Base-by-base conservation (phyloP, 495 filamentous ascomycete species). In the Saxophila tyrrhenica region DNA sequence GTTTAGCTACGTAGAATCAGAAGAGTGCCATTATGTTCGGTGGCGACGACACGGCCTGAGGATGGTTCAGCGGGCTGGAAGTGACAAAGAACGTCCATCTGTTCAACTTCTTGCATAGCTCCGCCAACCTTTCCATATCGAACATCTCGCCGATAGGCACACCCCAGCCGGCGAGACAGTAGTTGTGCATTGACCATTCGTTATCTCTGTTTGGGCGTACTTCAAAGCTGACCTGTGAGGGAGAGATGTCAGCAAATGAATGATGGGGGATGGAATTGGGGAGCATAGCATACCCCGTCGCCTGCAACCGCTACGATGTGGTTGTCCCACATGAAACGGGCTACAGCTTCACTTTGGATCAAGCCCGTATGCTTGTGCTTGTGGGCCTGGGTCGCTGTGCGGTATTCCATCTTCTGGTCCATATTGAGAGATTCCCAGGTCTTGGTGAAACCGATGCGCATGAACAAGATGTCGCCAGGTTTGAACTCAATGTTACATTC, bases 61-160 rank as follows among this genome's bases (percentile, higher is more conserved):
- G 61, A 29, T 78, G 72, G 63, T 81, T 76, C 51, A 80, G 59
- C 9, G 79, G 80, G 50, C 75, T 68, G 62, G 75, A 79, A 0
- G 80, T 83, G 48, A 88, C 66, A 58, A 89, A 77, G 62, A 88
- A 86, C 25, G 72, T 77, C 76, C 84, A 87, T 61, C 74, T 73
- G 16, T 76, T 75, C 48, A 69, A 49, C 64, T 73, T 67, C 44
- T 71, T 55, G 65, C 78, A 80, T 39, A 62, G 69, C 58, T 54
- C 47, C 13, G 73, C 70, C 48, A 82, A 50, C 15, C 51, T 64
- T 58, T 82, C 78, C 54, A 81, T 65, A 72, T 81, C 77, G 59
- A 77, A 71, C 75, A 82, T 79, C 67, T 82, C 78, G 8, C 78
- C 78, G 49, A 82, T 58, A 16, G 78, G 78, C 62, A 73, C 73